phyloP scores from a whole-genome alignment of 257 asterid species.

The Pogostemon cablin region DNA sequence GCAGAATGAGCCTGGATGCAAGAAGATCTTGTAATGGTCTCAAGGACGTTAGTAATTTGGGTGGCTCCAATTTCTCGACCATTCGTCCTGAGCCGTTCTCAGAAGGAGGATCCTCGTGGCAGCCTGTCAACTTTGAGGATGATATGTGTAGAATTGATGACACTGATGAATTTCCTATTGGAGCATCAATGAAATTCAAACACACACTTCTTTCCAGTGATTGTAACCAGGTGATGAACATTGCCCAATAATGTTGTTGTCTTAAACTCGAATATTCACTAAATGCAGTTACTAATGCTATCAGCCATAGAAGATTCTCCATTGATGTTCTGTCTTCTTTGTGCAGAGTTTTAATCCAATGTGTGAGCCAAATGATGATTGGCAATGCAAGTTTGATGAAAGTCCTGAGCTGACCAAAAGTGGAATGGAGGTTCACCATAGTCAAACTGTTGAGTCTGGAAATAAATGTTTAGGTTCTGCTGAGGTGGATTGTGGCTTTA shows the following conservation, averaged over 20 bases:
- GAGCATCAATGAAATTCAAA: slow-evolving; percentile 55
- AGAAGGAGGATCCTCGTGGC: slow-evolving; percentile 61
- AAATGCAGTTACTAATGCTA: slow-evolving; percentile 17
- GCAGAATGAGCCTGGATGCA: slow-evolving; percentile 64
- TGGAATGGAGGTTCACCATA: slow-evolving; percentile 42
- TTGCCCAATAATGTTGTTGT: slow-evolving; percentile 25
- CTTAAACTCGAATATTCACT: slow-evolving; percentile 12
- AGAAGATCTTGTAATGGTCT: slow-evolving; percentile 66
- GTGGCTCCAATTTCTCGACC: slow-evolving; percentile 58
- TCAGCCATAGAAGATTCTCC: slow-evolving; percentile 16
- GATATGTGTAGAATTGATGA: slow-evolving; percentile 89
- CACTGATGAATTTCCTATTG: slow-evolving; percentile 62
- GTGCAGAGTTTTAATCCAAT: slow-evolving; percentile 90
- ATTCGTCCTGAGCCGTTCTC: slow-evolving; percentile 53
- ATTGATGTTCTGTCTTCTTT: slow-evolving; percentile 31
- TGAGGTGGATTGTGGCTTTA: slow-evolving; percentile 59
- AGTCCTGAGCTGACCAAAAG: slow-evolving; percentile 63
- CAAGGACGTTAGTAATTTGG: slow-evolving; percentile 56
- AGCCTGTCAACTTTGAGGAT: slow-evolving; percentile 74
- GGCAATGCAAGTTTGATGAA: slow-evolving; percentile 77
- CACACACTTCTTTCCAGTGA: slow-evolving; percentile 54
- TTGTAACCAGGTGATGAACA: slow-evolving; percentile 65
- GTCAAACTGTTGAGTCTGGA: slow-evolving; percentile 48
- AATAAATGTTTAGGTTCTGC: slow-evolving; percentile 45
- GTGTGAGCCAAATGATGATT: slow-evolving; percentile 82